Evolutionary conservation across 2,329 filamentous ascomycete species (phyloP).

Genomic region (Leptographium flavum): DNA sequence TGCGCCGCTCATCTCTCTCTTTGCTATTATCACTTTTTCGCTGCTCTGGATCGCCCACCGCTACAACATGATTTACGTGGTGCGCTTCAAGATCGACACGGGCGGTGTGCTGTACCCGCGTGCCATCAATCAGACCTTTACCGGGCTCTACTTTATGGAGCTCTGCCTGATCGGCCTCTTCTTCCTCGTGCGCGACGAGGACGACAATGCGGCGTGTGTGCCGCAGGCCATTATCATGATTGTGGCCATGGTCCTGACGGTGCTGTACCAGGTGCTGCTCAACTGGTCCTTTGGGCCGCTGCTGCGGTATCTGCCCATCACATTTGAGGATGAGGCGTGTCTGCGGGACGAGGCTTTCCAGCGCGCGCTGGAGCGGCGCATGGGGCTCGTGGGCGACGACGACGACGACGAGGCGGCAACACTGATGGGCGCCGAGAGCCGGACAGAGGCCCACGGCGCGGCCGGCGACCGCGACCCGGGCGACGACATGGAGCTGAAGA

Average conservation of each 20-base stretch:
- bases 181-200: constrained; percentile 53
- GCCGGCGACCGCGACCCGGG: constrained; percentile 5
- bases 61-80: constrained; percentile 96
- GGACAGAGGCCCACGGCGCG: background rate
- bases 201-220: constrained; percentile 42
- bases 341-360: constrained; percentile 83
- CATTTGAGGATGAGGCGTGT: constrained; percentile 87
- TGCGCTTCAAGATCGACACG: constrained; percentile 76
- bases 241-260: constrained; percentile 53
- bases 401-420: constrained; percentile 24
- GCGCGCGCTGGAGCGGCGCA: constrained; percentile 55
- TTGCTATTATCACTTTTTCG: constrained; percentile 83
- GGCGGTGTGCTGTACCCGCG: constrained; percentile 83
- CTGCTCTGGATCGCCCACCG: constrained; percentile 89
- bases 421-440: constrained; percentile 13
- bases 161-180: constrained; percentile 81
- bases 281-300: constrained; percentile 76
- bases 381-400: constrained; percentile 43
- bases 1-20: constrained; percentile 78
- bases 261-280: constrained; percentile 64
- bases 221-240: constrained; percentile 80
- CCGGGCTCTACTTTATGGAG: constrained; percentile 89
- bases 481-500: constrained; percentile 22
- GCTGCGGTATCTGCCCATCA: constrained; percentile 81
- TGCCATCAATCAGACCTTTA: constrained; percentile 91